Evolutionary conservation across 2,329 filamentous ascomycete genomes (phyloP), one percentile per base, ranked within the genome.

Genomic region (Lachnellula occidentalis): DNA sequence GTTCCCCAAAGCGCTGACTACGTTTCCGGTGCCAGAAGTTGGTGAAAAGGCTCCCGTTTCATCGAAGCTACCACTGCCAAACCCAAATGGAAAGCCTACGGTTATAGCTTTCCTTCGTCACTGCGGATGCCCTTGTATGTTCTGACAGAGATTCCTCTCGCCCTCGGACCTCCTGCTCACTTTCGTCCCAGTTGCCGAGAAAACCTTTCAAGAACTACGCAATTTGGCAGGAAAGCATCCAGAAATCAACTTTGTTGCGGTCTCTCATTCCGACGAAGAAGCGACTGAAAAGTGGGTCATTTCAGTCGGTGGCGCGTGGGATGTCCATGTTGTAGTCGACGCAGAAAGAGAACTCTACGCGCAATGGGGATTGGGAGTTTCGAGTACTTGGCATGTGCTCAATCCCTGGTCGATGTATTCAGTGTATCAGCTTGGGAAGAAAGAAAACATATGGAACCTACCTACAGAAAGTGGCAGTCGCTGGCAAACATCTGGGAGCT

Each of bases 41-140:
- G 83, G 81, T 57, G 68, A 74, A 34, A 72, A 74, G 57, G 84
- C 84, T 1, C 85, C 85, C 1, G 73, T 73, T 5, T 76, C 79
- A 27, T 60, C 73, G 24, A 74, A 76, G 56, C 71, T 88, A 5
- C 65, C 67, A 7, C 69, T 87, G n/a, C 77, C 79, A 1, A 69
- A 71, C 58, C 64, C 78, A 0, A 70, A 73, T 61, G 69, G 68
- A 22, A 82, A 79, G 62, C 81, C 82, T 0, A 80, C 78, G 0
- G 67, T 90, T 1, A 71, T 90, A 19, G 77, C 82, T 15, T 90
- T 90, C 64, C 75, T 90, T 5, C 76, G 87, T 34, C 86, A 90
- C 67, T 90, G 86, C 67, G 87, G 86, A 34, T 88, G 86, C 72
- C 86, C 86, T 11, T 88, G 86, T 87, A 77, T 66, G 78, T 70